These are phyloP conservation scores for Colletotrichum musicola DNA, from an alignment of 2,329 filamentous ascomycete genomes.

Conservation along the genomic window DNA sequence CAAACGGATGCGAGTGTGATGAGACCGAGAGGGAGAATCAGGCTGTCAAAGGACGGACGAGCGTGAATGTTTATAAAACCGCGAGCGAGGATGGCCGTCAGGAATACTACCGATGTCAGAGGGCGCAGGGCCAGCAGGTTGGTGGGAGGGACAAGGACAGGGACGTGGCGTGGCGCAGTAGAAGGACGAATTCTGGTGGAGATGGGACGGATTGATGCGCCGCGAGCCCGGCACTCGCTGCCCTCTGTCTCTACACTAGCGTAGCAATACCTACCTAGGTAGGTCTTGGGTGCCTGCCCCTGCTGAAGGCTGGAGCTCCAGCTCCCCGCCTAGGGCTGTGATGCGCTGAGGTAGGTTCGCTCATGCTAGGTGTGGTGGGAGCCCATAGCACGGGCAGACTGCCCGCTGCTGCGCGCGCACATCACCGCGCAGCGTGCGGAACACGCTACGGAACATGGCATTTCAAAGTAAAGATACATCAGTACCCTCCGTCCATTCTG, in stretches of 20 bases:
- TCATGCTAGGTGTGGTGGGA: no score
- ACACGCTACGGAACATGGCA: slow-evolving; percentile 13
- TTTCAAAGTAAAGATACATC: background rate
- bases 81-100: slow-evolving; percentile 19
- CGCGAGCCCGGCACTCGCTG: slow-evolving; percentile 11
- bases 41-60: slow-evolving; percentile 29
- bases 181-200: slow-evolving; percentile 26
- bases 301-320: no score
- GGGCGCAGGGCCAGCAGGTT: slow-evolving; percentile 30
- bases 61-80: slow-evolving; percentile 39
- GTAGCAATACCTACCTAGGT: no score
- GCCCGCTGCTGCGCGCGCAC: background rate
- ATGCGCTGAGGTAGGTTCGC: no score
- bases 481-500: no score
- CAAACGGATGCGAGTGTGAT: slow-evolving; percentile 26
- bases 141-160: slow-evolving; percentile 28
- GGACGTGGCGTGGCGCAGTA: slow-evolving; percentile 38
- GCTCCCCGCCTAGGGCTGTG: no score
- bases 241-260: no score
- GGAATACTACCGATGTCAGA: slow-evolving; percentile 27
- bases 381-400: no score
- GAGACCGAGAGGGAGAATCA: slow-evolving; percentile 10
- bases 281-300: no score
- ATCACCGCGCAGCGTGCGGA: slow-evolving; percentile 1
- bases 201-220: slow-evolving; percentile 35